These are phyloP conservation scores for Penicillium polonicum DNA, from an alignment of 2,329 filamentous ascomycete species.

Conservation along the genomic window DNA sequence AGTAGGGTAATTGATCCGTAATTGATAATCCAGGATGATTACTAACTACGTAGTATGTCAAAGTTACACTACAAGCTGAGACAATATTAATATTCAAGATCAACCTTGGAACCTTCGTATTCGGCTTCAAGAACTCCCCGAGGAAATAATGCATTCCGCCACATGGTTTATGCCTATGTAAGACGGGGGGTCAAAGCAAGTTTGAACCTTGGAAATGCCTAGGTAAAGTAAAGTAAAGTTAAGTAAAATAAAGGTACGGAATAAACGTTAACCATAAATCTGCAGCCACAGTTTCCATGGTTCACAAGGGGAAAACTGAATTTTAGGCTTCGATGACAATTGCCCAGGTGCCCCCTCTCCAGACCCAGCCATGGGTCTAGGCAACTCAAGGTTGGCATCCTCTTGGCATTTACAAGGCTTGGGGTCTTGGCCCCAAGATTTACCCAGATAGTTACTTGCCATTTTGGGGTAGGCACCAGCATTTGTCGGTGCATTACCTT, in stretches of 20 bases:
- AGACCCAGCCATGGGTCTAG: not conserved
- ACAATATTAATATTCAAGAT: not conserved
- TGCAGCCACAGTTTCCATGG: slow-evolving; percentile 15
- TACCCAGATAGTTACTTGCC: not conserved
- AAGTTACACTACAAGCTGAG: not conserved
- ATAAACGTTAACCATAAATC: slow-evolving; percentile 8
- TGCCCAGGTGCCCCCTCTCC: not conserved
- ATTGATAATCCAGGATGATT: not conserved
- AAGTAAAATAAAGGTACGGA: slow-evolving; percentile 8
- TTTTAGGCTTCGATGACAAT: slow-evolving; percentile 26
- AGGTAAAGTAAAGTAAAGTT: slow-evolving; percentile 1
- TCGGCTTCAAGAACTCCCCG: slow-evolving; percentile 21
- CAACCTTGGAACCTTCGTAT: slow-evolving; percentile 21
- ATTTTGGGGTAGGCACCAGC: slow-evolving; percentile 11
- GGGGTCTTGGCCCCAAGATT: slow-evolving; percentile 16
- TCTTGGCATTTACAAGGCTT: slow-evolving; percentile 20
- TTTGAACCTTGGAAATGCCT: slow-evolving; percentile 5
- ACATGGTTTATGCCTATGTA: slow-evolving; percentile 22
- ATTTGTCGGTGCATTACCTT: slow-evolving; percentile 2
- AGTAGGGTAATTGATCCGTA: not conserved
- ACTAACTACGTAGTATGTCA: not conserved
- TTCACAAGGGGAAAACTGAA: slow-evolving; percentile 10
- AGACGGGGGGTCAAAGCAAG: slow-evolving; percentile 8
- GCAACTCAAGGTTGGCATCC: slow-evolving; percentile 8
- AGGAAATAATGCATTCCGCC: slow-evolving; percentile 19